Evolutionary conservation across 176 grass and related monocot genomes (phyloP).

Genomic region (Rhynchospora tenuis): DNA sequence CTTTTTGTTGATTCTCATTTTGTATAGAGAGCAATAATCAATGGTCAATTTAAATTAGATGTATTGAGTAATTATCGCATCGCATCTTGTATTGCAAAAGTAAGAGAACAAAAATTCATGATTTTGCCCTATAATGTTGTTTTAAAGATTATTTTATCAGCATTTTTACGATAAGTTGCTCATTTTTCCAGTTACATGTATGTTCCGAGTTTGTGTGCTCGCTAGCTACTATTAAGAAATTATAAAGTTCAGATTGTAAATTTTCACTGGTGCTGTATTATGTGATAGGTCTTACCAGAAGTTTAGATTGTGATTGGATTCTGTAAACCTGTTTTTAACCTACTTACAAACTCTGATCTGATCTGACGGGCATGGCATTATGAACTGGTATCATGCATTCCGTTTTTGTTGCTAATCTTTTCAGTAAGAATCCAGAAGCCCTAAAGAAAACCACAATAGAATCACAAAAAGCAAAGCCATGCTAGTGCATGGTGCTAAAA

Average conservation of each 20-base stretch:
- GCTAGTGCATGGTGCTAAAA: background rate
- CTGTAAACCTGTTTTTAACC: background rate
- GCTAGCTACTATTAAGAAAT: background rate
- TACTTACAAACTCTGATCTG: background rate
- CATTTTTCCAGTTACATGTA: background rate
- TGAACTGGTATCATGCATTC: background rate
- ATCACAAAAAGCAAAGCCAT: background rate
- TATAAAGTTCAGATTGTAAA: background rate
- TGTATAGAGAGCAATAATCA: constrained; percentile 11
- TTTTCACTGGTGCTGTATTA: background rate
- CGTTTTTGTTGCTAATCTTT: background rate
- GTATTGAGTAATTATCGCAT: background rate
- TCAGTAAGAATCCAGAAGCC: background rate
- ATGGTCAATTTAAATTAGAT: background rate
- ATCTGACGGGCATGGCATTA: background rate
- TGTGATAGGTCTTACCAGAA: background rate
- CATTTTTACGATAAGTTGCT: background rate
- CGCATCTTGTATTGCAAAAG: background rate
- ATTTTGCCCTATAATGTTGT: background rate
- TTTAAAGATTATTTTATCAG: background rate
- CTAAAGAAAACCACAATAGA: background rate
- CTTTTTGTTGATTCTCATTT: background rate
- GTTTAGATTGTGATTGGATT: background rate
- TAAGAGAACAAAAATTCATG: background rate
- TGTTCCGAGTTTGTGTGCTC: background rate